Conservation (phyloP, 2,329 filamentous ascomycete genomes). For the Didymella keratinophila region DNA sequence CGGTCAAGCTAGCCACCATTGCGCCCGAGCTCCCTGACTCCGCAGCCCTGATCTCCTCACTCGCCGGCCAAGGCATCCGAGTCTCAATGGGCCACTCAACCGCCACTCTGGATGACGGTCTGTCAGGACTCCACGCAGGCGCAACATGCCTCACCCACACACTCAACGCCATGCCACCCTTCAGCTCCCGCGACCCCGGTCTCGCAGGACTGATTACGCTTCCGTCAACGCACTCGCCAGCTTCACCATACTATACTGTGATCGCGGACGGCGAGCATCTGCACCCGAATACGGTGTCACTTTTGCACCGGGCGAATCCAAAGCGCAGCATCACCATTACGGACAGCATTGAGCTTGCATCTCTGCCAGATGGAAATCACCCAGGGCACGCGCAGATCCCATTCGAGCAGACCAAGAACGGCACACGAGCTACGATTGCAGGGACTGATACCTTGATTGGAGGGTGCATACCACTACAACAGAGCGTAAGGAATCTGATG, state of each 20-base stretch:
- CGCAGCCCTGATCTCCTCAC: constrained; percentile 51
- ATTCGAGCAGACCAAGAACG: constrained; percentile 58
- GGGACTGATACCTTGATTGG: constrained; percentile 64
- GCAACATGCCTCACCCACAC: constrained; percentile 63
- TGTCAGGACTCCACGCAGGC: constrained; percentile 56
- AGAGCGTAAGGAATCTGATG: constrained; percentile 60
- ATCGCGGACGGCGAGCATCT: constrained; percentile 64
- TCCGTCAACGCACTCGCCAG: constrained; percentile 27
- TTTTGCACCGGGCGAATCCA: constrained; percentile 59
- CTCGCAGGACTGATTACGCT: constrained; percentile 55
- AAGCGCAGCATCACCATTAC: constrained; percentile 61
- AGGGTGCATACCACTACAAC: constrained; percentile 60
- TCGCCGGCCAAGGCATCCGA: constrained; percentile 53
- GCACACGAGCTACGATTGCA: constrained; percentile 59
- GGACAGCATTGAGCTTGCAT: constrained; percentile 63
- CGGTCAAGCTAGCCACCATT: constrained; percentile 61
- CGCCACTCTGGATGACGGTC: constrained; percentile 58
- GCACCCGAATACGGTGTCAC: constrained; percentile 58
- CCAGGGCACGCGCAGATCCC: constrained; percentile 62
- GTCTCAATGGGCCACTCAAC: constrained; percentile 62
- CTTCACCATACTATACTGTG: constrained; percentile 59
- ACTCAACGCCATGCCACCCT: constrained; percentile 63
- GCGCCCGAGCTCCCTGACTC: constrained; percentile 61
- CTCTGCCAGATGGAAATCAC: constrained; percentile 60
- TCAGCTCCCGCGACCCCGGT: constrained; percentile 61